Base-by-base conservation (phyloP, 1,284 basidiomycete species). In the Fomitopsis pinicola region DNA sequence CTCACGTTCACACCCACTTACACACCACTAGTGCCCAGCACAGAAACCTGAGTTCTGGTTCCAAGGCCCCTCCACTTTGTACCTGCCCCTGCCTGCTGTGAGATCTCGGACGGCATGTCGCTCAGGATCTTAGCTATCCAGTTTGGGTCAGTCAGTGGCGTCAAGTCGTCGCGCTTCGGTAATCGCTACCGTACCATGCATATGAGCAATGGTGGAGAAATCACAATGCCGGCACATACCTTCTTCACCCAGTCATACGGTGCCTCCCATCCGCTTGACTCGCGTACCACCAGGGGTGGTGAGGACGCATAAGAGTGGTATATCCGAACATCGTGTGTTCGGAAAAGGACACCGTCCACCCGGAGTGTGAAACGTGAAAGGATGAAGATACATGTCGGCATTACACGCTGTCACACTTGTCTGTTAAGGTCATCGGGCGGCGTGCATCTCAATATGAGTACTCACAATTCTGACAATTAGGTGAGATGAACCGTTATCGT, bases 321-420 rank as follows among this genome's bases (percentile, higher is more conserved):
- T 64, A 98, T 78, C 44, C 97, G 82, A 0, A 95, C 96, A 69
- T 99, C 97, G 68, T 87, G 89, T 42, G 89, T 85, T 45, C 97
- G 84, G 77, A 99, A 99, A 45, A 98, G 83, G 46, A 99, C 97
- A 60, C 92, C 86, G 74, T 99, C 97, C 54, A 99, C 95, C 22
- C 97, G 86, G 5, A 99, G 80, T n/a, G 93, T 95, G 74, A 98
- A 94, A 7, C 97, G 85, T 1, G 89, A 84, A 9, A 99, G 85
- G 64, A 98, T 86, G 75, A 98, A 97, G 67, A 98, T 83, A 56
- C 91, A 97, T n/a, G 89, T 90, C 0, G 97, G 95, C 96, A 99
- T 99, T 53, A 99, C 95, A 60, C 97, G 89, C 95, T 97, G 14
- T 35, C 59, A 19, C 12, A 33, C 48, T 33, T 17, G 36, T 2